Percentiles rank a stretch among this genome's conserved stretches.
Evolutionary conservation across 192 early-diverging fungal species (phyloP).

Genomic region (Rhizoclosmatium sp.): DNA sequence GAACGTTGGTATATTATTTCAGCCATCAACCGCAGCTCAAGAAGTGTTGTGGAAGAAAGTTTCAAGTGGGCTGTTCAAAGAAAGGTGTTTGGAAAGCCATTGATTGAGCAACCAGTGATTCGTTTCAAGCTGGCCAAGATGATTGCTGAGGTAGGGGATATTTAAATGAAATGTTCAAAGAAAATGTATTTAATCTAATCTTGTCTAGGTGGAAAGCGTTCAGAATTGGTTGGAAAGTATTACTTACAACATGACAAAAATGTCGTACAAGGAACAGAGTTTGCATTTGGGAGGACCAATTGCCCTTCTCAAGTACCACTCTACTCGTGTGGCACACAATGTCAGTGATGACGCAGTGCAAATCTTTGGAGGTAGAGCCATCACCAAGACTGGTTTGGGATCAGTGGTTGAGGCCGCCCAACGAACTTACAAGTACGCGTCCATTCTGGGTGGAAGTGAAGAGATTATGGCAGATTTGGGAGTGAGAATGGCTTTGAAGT

Average conservation of each 20-base stretch:
- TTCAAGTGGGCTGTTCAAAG: slow-evolving; percentile 79
- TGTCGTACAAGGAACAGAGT: slow-evolving; percentile 71
- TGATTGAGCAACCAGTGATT: slow-evolving; percentile 76
- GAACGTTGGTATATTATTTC: slow-evolving; percentile 69
- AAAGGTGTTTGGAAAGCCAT: slow-evolving; percentile 73
- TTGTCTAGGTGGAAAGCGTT: slow-evolving; percentile 2
- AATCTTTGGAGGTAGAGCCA: slow-evolving; percentile 74
- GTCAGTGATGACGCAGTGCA: slow-evolving; percentile 72
- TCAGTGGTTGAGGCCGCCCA: slow-evolving; percentile 68
- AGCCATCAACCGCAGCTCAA: slow-evolving; percentile 49
- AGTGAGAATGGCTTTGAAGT: slow-evolving; percentile 66
- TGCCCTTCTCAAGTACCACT: slow-evolving; percentile 63
- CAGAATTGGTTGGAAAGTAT: slow-evolving; percentile 54
- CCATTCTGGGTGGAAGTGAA: slow-evolving; percentile 57
- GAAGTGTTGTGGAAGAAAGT: slow-evolving; percentile 60
- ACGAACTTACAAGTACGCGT: slow-evolving; percentile 64
- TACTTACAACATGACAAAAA: slow-evolving; percentile 74
- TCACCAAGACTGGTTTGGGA: slow-evolving; percentile 76
- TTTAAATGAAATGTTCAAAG: background rate
- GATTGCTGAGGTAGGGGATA: slow-evolving; percentile 43
- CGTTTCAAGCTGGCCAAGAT: slow-evolving; percentile 71
- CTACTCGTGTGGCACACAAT: slow-evolving; percentile 62
- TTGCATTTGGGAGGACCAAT: slow-evolving; percentile 69
- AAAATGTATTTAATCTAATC: background rate
- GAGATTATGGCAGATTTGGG: slow-evolving; percentile 69